Conservation (phyloP, 2,329 filamentous ascomycete genomes). For the Sphaerulina vaccinii region DNA sequence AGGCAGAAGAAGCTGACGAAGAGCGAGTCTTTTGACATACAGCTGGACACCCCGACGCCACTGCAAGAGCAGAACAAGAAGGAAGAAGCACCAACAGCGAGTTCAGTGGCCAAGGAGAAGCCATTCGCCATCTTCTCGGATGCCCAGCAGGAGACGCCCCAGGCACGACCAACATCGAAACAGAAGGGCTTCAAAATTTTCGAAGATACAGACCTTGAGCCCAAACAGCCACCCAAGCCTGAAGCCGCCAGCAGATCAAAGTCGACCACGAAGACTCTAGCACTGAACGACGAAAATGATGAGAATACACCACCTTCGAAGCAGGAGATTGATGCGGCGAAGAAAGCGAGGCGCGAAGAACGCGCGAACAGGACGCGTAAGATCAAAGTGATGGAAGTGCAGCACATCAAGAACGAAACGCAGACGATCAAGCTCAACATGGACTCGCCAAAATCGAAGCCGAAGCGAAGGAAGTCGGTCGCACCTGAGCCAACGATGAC, state of each 20-base stretch:
- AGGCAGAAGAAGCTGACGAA: constrained; percentile 10
- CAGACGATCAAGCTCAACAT: constrained; percentile 94
- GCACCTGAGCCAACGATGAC: constrained; percentile 97
- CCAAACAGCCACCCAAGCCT: constrained; percentile 5
- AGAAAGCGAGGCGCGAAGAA: constrained; percentile 50
- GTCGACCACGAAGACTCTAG: constrained; percentile 32
- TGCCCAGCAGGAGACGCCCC: constrained; percentile 8
- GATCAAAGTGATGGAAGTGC: constrained; percentile 72
- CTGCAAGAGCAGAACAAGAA: not conserved
- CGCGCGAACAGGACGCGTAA: constrained; percentile 52
- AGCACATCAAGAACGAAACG: constrained; percentile 75
- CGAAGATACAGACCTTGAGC: constrained; percentile 30
- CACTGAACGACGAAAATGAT: constrained; percentile 46
- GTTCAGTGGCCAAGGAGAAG: constrained; percentile 6
- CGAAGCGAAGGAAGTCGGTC: constrained; percentile 70
- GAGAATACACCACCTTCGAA: constrained; percentile 47
- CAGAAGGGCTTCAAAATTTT: constrained; percentile 38
- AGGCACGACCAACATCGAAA: constrained; percentile 24
- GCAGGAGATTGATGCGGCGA: constrained; percentile 44
- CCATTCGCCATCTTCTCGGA: constrained; percentile 11
- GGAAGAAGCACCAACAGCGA: not conserved
- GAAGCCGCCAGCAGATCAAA: constrained; percentile 25
- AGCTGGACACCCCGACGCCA: constrained; percentile 19
- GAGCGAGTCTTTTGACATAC: constrained; percentile 25
- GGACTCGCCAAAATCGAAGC: constrained; percentile 78